Conservation (phyloP, 352 stramenopile genomes). For the Paralagenidium karlingii region DNA sequence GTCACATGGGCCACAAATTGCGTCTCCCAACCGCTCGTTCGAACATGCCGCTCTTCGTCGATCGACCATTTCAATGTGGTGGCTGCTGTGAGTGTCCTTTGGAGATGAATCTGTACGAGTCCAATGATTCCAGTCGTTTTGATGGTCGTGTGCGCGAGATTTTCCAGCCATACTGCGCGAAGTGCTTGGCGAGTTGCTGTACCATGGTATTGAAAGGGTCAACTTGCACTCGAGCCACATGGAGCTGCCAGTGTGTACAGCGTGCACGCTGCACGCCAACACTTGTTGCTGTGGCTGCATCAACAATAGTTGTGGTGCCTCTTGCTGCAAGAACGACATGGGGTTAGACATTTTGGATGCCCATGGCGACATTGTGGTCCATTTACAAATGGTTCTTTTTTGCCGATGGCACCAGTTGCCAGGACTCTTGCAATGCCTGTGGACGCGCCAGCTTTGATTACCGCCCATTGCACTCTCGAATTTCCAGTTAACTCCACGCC, state of each 20-base stretch:
- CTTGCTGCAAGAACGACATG: constrained; percentile 44
- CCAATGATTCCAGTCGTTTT: constrained; percentile 9
- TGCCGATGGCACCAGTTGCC: no score
- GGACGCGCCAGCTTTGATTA: constrained; percentile 24
- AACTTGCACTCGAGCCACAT: no score
- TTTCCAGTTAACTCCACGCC: constrained; percentile 40
- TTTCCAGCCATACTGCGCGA: constrained; percentile 32
- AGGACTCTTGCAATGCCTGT: constrained; percentile 10
- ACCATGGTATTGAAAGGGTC: no score
- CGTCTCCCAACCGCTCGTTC: no score
- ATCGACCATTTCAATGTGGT: constrained; percentile 23
- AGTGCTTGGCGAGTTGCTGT: constrained; percentile 25
- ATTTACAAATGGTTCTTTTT: constrained; percentile 41
- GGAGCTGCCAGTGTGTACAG: no score
- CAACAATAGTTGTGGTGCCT: constrained; percentile 55
- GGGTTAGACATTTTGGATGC: constrained; percentile 53
- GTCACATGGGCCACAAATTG: no score
- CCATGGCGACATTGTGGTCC: constrained; percentile 28
- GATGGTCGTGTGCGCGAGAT: constrained; percentile 35
- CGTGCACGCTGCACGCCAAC: constrained; percentile 37
- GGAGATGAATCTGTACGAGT: constrained; percentile 36
- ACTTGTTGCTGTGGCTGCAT: constrained; percentile 36
- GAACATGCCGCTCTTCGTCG: no score
- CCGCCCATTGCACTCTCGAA: constrained; percentile 44
- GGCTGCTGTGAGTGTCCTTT: constrained; percentile 22